Evolutionary conservation across 805 yeast genomes (phyloP), one percentile per base, ranked within the genome.

Genomic region (Starmerella asiatica): DNA sequence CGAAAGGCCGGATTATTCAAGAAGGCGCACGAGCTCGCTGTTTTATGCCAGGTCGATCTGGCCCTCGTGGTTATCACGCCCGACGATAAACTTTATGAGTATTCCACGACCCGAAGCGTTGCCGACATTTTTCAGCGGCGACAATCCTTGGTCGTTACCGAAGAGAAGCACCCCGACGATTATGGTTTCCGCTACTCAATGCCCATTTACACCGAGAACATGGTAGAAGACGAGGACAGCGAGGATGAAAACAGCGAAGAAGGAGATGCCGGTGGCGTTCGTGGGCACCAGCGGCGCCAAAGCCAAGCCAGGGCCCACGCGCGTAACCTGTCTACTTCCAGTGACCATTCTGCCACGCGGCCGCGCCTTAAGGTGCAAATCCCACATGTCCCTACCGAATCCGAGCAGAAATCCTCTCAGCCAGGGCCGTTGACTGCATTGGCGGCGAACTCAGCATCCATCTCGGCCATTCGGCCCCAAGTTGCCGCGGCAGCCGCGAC

Each of bases 1-100:
- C 72, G 98, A 40, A 88, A 88, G 59, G 93, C 94, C 0, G 98
- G 98, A 2, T 66, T 88, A 24, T 86, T 91, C 55, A 65, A 65
- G 42, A 80, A 79, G 58, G 88, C 88, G 2, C 80, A 79, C 56
- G 91, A 80, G 58, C 67, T 91, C 40, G 76, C 95, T 1, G 88
- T 88, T 9, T 67, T 88, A 29, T 88, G 97, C 60, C 86, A 84
- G 47, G 94, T 85, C 5, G 97, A 88, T 55, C 68, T 91, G 23
- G 93, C 97, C 2, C 88, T 88, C 23, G 75, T 88, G 14, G 84
- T 88, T 20, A 66, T 85, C 28, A 93, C 94, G 16, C 74, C 75
- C 52, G 85, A 83, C 53, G 57, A 65, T 29, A 80, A 79, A 53
- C 71, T 85, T 19, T 85, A 81, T 56, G 94, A 88, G 62, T 88